Conservation (phyloP, 805 yeast genomes). For the Nakazawaea holstii region DNA sequence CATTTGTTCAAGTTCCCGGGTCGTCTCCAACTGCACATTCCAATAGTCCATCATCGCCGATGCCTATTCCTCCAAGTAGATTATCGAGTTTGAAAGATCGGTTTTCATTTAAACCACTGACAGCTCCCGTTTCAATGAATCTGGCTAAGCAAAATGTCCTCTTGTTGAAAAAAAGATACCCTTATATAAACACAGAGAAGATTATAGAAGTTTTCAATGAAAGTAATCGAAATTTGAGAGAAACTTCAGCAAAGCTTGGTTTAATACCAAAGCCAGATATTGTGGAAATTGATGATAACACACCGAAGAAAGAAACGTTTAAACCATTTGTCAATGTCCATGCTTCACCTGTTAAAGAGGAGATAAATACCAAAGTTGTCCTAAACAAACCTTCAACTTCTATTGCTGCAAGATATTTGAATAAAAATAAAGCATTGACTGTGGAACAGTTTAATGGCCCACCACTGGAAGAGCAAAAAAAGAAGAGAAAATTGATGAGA, state of each 20-base stretch:
- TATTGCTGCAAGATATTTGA: constrained; percentile 10
- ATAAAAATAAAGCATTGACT: neutral
- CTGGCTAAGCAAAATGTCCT: constrained; percentile 22
- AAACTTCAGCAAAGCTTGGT: constrained; percentile 23
- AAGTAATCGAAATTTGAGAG: constrained; percentile 24
- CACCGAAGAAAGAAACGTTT: constrained; percentile 1
- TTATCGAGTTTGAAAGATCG: constrained; percentile 32
- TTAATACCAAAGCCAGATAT: constrained; percentile 16
- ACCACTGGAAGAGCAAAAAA: constrained; percentile 14
- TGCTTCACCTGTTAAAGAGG: constrained; percentile 9
- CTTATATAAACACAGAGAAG: constrained; percentile 22
- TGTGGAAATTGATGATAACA: constrained; percentile 5
- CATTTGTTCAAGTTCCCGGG: constrained; percentile 42
- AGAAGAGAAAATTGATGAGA: constrained; percentile 33
- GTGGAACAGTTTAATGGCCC: neutral
- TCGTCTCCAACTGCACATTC: constrained; percentile 34
- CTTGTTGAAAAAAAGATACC: constrained; percentile 26
- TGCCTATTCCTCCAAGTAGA: constrained; percentile 17
- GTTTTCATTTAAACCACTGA: constrained; percentile 29
- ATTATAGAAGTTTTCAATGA: constrained; percentile 26
- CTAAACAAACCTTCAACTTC: constrained; percentile 8
- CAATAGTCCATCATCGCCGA: constrained; percentile 23
- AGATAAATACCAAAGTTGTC: constrained; percentile 6
- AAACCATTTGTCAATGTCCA: neutral
- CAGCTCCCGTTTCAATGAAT: neutral